Base-by-base conservation (phyloP, 2,329 filamentous ascomycete species). In the Cordyceps cateniannulata region DNA sequence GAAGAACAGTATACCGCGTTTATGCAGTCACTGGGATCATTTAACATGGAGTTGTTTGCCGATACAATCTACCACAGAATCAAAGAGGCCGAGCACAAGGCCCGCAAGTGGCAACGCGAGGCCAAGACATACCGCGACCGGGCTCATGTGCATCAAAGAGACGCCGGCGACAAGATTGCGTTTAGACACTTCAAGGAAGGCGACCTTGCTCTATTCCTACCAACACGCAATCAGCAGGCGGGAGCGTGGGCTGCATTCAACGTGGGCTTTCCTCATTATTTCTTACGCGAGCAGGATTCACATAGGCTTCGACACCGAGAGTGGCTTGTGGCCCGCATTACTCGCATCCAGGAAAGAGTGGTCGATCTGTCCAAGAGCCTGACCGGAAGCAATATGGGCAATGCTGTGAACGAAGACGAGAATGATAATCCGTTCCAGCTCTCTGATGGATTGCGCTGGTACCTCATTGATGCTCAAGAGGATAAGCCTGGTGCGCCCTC, bases 221-320 rank as follows among this genome's bases (percentile, higher is more conserved):
- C 95, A 0, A 99, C 95, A 0, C 84, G 93, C 40, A 98, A 97
- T 71, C 93, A 98, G 74, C 90, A 90, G 42, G 95, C 92, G 5
- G 89, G 93, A 18, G 93, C 95, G 0, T 99, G 95, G 95, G 95
- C 95, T 5, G 95, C 95, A 0, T 99, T 99, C 81, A 99, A 99
- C 69, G 90, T 99, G 35, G 93, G 93, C 1, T 96, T 93, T 63
- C 95, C 95, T 9, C 95, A 99, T 72, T 98, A 95, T 76, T 99
- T 99, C 77, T 81, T 99, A 3, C 89, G 92, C 40, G 95, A 99
- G 73, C 90, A 96, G 71, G 93, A 98, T 67, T 83, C 82, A 1
- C 96, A 99, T 74, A 88, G 91, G 63, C 79, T 99, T 6, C 85
- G 88, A 32, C 87, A 86, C 52, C 85, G 93, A 40, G 95, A 99